These are phyloP conservation scores for Aspergillus cavernicola DNA, from an alignment of 495 filamentous ascomycete species.

Conservation along the genomic window DNA sequence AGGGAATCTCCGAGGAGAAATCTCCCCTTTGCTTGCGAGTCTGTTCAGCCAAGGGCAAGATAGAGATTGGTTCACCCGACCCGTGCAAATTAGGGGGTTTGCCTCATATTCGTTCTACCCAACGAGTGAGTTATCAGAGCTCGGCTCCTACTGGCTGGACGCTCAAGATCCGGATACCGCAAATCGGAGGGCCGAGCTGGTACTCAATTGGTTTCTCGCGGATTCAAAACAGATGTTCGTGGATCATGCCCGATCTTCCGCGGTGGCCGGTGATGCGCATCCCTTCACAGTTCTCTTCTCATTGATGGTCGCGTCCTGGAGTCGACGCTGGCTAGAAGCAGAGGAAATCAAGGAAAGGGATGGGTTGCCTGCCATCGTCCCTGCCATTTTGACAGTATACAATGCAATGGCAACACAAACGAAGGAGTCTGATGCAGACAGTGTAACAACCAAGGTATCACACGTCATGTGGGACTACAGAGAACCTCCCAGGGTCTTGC, in stretches of 20 bases:
- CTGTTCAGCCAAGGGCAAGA: too few species aligned
- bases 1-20: too few species aligned
- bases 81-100: too few species aligned
- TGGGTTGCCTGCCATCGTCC: background rate
- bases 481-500: background rate
- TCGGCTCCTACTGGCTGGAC: background rate
- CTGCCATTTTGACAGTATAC: background rate
- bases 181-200: background rate
- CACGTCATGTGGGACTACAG: too few species aligned
- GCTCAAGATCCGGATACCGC: background rate
- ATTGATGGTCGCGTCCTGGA: background rate
- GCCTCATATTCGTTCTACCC: too few species aligned
- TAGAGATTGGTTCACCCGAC: too few species aligned
- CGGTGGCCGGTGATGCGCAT: background rate
- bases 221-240: background rate
- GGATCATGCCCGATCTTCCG: background rate
- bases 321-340: background rate
- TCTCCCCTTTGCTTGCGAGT: too few species aligned
- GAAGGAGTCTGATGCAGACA: too few species aligned
- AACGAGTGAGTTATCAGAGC: too few species aligned
- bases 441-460: too few species aligned
- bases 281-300: constrained; percentile 7
- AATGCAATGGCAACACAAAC: background rate
- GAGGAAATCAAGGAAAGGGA: background rate
- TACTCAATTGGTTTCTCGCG: background rate